These are phyloP conservation scores for Canavalia ensiformis DNA, from an alignment of 306 rosid species.

Conservation along the genomic window DNA sequence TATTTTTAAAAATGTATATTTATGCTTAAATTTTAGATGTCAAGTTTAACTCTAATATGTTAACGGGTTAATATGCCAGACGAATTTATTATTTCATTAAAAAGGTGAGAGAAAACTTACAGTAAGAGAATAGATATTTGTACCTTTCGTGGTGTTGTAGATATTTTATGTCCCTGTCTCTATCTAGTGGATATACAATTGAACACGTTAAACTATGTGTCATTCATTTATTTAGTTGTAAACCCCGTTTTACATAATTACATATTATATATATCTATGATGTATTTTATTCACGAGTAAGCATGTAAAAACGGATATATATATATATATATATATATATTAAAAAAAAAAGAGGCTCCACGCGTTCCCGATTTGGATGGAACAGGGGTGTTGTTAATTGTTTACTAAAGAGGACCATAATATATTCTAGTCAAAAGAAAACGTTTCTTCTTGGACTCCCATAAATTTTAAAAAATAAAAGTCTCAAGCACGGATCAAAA, in stretches of 20 bases:
- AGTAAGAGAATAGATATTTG: not conserved
- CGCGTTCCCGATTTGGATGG: constrained; percentile 17
- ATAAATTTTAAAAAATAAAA: not conserved
- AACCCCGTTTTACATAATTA: constrained; percentile 6
- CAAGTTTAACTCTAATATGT: not conserved
- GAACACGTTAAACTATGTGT: constrained; percentile 18
- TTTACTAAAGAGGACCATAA: not conserved
- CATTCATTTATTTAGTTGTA: constrained; percentile 1
- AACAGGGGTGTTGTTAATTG: not conserved
- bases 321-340: not conserved
- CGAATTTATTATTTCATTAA: not conserved
- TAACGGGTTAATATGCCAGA: not conserved
- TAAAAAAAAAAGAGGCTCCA: constrained; percentile 1
- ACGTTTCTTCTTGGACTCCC: not conserved
- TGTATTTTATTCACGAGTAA: constrained; percentile 18
- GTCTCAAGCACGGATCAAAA: not conserved
- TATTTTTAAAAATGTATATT: too few species aligned
- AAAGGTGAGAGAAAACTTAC: not conserved
- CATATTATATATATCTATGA: not conserved
- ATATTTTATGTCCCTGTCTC: constrained; percentile 21
- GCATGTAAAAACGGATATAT: not conserved
- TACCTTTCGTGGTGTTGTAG: not conserved
- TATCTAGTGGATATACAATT: not conserved
- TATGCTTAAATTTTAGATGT: not conserved
- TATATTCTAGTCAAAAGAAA: not conserved